Conservation (phyloP, 176 grass and related monocot species). For the Tillandsia fasciculata region DNA sequence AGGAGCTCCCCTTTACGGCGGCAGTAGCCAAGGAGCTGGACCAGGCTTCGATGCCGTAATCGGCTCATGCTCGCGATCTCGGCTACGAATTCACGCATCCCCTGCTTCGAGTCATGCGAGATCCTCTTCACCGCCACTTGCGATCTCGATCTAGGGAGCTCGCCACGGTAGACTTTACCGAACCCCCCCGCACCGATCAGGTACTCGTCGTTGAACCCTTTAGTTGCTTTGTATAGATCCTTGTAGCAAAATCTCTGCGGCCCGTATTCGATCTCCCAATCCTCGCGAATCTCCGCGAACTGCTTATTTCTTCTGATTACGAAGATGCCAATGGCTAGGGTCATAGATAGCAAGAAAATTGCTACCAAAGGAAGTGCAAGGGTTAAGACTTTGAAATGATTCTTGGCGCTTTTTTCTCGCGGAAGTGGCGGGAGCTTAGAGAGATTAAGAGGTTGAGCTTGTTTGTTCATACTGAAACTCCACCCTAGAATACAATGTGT, state of each 20-base stretch:
- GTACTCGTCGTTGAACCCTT: constrained; percentile 37
- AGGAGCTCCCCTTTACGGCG: constrained; percentile 54
- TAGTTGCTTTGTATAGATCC: constrained; percentile 42
- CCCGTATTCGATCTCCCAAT: constrained; percentile 54
- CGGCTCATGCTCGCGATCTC: constrained; percentile 72
- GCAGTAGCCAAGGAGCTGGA: constrained; percentile 70
- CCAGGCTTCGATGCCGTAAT: constrained; percentile 66
- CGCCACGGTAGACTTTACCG: constrained; percentile 54
- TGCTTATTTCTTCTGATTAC: constrained; percentile 15
- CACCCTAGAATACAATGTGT: constrained; percentile 58
- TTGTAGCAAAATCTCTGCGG: constrained; percentile 56
- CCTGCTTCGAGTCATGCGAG: constrained; percentile 55
- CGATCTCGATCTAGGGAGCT: constrained; percentile 13
- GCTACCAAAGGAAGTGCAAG: background rate
- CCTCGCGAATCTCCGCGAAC: constrained; percentile 45
- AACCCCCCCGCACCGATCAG: constrained; percentile 60
- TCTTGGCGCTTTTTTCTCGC: constrained; percentile 3
- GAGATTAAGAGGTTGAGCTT: constrained; percentile 34
- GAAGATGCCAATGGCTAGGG: background rate
- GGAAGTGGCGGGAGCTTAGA: constrained; percentile 39
- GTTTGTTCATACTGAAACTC: constrained; percentile 50
- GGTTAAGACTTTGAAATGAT: background rate
- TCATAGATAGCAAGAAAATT: constrained; percentile 5
- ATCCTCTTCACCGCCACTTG: constrained; percentile 75
- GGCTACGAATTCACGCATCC: constrained; percentile 58